These are phyloP conservation scores for Puccinellia tenuiflora DNA, from an alignment of 176 grass and related monocot species.

Conservation along the genomic window DNA sequence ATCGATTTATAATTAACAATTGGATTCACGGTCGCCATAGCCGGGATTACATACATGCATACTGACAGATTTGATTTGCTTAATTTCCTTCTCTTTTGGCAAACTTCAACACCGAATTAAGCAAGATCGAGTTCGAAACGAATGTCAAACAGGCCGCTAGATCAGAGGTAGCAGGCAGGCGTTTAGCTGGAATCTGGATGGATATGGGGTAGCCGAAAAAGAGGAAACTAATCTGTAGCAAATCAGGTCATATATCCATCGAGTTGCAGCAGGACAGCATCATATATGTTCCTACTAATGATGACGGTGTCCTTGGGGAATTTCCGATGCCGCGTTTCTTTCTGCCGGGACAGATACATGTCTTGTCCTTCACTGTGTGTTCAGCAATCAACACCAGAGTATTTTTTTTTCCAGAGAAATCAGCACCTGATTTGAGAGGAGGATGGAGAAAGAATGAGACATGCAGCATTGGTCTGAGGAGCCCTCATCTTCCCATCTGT, in stretches of 20 bases:
- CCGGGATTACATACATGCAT: not conserved
- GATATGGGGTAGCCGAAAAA: no score
- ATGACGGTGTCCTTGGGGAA: not conserved
- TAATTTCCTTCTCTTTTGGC: not conserved
- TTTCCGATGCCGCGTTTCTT: not conserved
- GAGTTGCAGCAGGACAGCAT: not conserved
- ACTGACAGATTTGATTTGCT: no score
- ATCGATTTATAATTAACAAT: no score
- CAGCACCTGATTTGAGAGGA: not conserved
- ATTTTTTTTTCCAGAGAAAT: no score
- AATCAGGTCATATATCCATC: no score
- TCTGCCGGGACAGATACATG: slow-evolving; percentile 3
- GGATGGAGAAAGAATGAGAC: not conserved
- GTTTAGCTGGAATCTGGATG: no score
- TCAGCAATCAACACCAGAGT: not conserved
- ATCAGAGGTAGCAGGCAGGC: no score
- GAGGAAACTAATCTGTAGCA: no score
- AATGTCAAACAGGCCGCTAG: not conserved
- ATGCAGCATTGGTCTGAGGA: not conserved
- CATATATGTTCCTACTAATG: no score
- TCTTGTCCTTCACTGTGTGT: not conserved
- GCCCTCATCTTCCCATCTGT: not conserved
- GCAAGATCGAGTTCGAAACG: not conserved
- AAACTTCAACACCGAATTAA: not conserved
- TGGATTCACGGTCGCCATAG: not conserved